Conservation (phyloP, 1,139 yeast genomes). For the Nadsonia starkeyi-henricii region DNA sequence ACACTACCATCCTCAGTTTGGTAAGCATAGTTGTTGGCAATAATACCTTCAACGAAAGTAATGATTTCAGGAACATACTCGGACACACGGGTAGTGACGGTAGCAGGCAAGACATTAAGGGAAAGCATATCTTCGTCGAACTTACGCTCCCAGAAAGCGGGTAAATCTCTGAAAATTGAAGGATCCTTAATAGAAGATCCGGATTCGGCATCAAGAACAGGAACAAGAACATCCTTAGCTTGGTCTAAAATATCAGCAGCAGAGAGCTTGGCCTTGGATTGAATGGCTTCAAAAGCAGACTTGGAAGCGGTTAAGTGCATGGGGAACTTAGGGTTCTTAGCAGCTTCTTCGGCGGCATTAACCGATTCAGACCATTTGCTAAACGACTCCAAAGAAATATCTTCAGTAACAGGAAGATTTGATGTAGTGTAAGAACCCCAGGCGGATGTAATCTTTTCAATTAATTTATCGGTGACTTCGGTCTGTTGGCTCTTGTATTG, state of each 20-base stretch:
- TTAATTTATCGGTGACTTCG: constrained; percentile 27
- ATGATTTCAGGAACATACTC: constrained; percentile 92
- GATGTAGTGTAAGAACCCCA: constrained; percentile 37
- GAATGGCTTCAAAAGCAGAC: constrained; percentile 32
- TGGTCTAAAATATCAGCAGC: constrained; percentile 32
- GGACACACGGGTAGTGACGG: constrained; percentile 87
- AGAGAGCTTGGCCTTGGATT: constrained; percentile 13
- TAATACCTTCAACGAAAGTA: constrained; percentile 58
- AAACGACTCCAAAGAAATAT: constrained; percentile 26
- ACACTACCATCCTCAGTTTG: constrained; percentile 63
- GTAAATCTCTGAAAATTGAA: constrained; percentile 62
- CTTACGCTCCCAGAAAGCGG: constrained; percentile 80
- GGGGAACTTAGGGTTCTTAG: constrained; percentile 62
- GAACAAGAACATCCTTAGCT: constrained; percentile 63
- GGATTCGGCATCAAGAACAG: constrained; percentile 50
- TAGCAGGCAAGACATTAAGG: constrained; percentile 73
- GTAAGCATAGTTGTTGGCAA: constrained; percentile 73
- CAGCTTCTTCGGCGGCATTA: constrained; percentile 37
- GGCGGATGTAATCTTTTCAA: constrained; percentile 30
- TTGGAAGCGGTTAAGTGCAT: constrained; percentile 65
- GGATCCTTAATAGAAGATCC: constrained; percentile 80
- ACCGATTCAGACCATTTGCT: constrained; percentile 36
- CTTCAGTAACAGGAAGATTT: constrained; percentile 37
- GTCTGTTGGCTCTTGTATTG: constrained; percentile 28
- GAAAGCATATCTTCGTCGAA: constrained; percentile 75